Conservation (phyloP, 768 basidiomycete species). For the Clitopilus passeckerianus region DNA sequence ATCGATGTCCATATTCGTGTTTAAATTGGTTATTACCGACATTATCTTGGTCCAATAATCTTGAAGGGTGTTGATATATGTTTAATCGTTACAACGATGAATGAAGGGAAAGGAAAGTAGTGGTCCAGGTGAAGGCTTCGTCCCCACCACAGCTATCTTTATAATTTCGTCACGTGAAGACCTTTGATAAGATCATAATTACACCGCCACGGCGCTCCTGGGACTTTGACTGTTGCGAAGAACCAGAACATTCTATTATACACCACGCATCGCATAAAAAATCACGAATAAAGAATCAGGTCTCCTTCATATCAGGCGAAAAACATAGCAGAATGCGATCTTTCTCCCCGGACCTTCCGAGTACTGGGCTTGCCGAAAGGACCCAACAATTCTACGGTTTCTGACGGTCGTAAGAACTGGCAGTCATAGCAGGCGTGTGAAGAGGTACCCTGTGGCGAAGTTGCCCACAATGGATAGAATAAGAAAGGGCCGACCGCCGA, state of each 20-base stretch:
- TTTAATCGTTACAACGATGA: not conserved
- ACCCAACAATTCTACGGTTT: too few species aligned
- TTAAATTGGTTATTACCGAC: conserved; percentile 32
- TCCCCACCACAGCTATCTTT: not conserved
- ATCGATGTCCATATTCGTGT: conserved; percentile 75
- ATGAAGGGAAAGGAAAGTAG: conserved; percentile 11
- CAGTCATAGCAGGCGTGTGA: too few species aligned
- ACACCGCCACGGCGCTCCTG: not conserved
- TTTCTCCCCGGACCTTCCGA: too few species aligned
- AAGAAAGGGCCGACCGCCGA: too few species aligned
- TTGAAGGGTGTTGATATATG: not conserved
- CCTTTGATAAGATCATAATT: not conserved
- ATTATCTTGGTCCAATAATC: conserved; percentile 15
- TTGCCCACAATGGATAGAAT: too few species aligned
- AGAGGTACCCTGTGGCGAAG: too few species aligned
- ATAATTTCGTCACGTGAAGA: not conserved
- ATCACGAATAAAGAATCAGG: too few species aligned
- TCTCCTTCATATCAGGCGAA: not conserved
- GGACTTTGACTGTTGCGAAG: not conserved
- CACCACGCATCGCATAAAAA: too few species aligned
- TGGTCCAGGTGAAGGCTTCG: not conserved
- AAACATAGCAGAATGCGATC: conserved; percentile 7
- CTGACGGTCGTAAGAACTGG: too few species aligned
- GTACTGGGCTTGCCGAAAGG: too few species aligned
- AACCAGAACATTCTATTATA: too few species aligned